Base-by-base conservation (phyloP, 2,329 filamentous ascomycete genomes). In the Metarhizium sp. region DNA sequence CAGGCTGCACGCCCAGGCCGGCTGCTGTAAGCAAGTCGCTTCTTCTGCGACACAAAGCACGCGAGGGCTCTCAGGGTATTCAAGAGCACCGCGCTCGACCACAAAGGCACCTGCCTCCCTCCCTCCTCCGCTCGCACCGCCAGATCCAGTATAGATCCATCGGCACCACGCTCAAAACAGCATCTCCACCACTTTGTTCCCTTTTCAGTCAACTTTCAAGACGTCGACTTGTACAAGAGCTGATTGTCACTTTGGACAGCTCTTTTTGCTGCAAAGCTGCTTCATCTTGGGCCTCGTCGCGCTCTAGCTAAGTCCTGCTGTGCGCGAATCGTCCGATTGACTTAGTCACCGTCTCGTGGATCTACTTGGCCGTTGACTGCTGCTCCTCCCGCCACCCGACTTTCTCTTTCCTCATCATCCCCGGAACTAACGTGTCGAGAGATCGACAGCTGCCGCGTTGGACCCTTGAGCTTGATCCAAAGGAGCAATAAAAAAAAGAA, bases 131-230 rank as follows among this genome's bases (percentile, higher is more conserved):
- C 75, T 77, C 75, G 75, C 74, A 73, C 75, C 75, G 73, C 80
- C 79, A 80, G 78, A 83, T 82, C 75, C 75, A 82, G 80, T 80
- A 81, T 82, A 83, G 80, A 77, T 75, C 78, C 77, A 76, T 81
- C 78, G 77, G 78, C 79, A 81, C 78, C 76, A 81, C 78, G 75
- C 79, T 80, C 79, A 80, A 82, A 82, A 73, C 73, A 82, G 79
- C 52, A 80, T 80, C 78, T 81, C 78, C 79, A 81, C 79, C 74
- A 74, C 71, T 73, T 50, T 74, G 75, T 80, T 74, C 67, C 73
- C 73, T 72, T 77, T 80, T 77, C 76, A 64, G 55, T 57, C 55
- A 36, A 50, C 56, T 53, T 55, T 57, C 56, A 52, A 55, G 56
- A 57, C 56, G 52, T 54, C 49, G 20, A 54, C 55, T 49, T 57